Percentiles rank a stretch among this genome's conserved stretches.
These are phyloP conservation scores for Aspergillus caelatus DNA, from an alignment of 2,329 filamentous ascomycete species.

Conservation along the genomic window DNA sequence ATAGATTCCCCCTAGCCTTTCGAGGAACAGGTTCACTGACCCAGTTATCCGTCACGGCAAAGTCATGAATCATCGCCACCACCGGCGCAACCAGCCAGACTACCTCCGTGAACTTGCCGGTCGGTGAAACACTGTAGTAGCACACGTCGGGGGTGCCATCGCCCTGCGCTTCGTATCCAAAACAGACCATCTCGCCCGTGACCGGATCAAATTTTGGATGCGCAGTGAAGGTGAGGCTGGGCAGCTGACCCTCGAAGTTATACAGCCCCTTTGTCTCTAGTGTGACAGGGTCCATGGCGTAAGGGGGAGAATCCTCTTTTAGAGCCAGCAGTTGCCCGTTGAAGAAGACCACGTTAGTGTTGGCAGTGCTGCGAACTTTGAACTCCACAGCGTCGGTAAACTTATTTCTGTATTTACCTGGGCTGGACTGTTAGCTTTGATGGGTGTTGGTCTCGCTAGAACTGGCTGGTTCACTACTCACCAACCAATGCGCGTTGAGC, in stretches of 20 bases:
- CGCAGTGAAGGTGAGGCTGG: slow-evolving; percentile 52
- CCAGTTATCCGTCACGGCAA: slow-evolving; percentile 46
- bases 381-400: slow-evolving; percentile 43
- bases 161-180: slow-evolving; percentile 51
- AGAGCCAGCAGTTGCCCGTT: slow-evolving; percentile 50
- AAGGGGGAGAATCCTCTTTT: slow-evolving; percentile 59
- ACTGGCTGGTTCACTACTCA: not conserved
- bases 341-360: slow-evolving; percentile 65
- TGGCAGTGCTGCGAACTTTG: slow-evolving; percentile 45
- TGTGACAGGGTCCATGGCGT: slow-evolving; percentile 52
- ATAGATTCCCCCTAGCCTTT: too few species aligned
- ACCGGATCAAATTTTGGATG: slow-evolving; percentile 57
- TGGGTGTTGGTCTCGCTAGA: too few species aligned
- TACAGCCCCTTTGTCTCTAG: slow-evolving; percentile 54
- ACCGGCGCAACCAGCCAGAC: slow-evolving; percentile 42
- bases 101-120: slow-evolving; percentile 34
- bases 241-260: slow-evolving; percentile 54
- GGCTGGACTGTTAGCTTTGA: too few species aligned
- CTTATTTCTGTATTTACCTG: slow-evolving; percentile 45
- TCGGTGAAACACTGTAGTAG: slow-evolving; percentile 34
- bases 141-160: slow-evolving; percentile 44
- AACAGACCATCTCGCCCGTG: slow-evolving; percentile 55
- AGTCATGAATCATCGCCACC: slow-evolving; percentile 48
- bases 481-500: slow-evolving; percentile 36
- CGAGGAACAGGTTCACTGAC: slow-evolving; percentile 7